Percentiles rank a stretch among this genome's conserved stretches.
Conservation (phyloP, 2,329 filamentous ascomycete species). For the Botrytis hyacinthi region DNA sequence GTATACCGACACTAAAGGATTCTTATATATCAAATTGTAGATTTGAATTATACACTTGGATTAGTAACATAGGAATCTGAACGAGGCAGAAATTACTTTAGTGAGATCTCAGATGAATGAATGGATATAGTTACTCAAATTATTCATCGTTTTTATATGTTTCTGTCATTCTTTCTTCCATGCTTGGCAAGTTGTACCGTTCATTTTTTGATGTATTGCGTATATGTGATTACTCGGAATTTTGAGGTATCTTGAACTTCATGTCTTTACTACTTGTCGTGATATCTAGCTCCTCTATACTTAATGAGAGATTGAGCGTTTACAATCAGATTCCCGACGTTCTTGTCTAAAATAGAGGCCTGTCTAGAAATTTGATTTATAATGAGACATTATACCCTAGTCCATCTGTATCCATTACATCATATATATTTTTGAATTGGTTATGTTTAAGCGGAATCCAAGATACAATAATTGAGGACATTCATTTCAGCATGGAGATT, state of each 20-base stretch:
- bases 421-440: background rate
- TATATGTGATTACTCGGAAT: background rate
- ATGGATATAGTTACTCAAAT: no score
- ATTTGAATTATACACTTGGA: background rate
- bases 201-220: no score
- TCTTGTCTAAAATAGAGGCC: background rate
- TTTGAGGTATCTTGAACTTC: background rate
- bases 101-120: background rate
- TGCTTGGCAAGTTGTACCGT: no score
- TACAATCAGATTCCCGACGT: background rate
- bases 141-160: no score
- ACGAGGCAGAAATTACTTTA: background rate
- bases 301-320: background rate
- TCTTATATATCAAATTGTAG: background rate
- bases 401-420: background rate
- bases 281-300: background rate
- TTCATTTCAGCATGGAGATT: background rate
- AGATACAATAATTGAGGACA: background rate
- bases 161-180: no score
- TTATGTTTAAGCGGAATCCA: background rate
- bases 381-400: accelerated
- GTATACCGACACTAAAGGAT: background rate
- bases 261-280: background rate
- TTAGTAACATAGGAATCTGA: accelerated
- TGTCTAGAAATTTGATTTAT: background rate